Conservation (phyloP, 1,139 yeast genomes). For the Diutina ranongensis region DNA sequence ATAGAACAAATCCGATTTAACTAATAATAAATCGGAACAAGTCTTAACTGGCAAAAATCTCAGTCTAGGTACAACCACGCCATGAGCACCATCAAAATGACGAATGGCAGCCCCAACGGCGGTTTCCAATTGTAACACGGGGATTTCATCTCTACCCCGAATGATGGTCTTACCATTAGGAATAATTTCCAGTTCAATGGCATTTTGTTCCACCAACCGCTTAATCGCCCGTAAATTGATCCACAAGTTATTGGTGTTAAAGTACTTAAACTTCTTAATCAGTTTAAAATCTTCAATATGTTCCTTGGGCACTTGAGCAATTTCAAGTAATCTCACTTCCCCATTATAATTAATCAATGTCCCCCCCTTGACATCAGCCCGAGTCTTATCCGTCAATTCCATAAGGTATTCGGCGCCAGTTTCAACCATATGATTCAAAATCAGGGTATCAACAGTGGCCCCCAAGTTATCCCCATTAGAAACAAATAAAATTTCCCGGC, state of each 20-base stretch:
- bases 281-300: slow-evolving; percentile 97
- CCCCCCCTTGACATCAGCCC: slow-evolving; percentile 99
- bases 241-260: slow-evolving; percentile 97
- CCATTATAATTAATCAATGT: slow-evolving; percentile 95
- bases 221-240: slow-evolving; percentile 89
- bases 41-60: slow-evolving; percentile 98
- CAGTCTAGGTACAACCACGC: slow-evolving; percentile 96
- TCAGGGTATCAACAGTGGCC: slow-evolving; percentile 91
- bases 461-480: slow-evolving; percentile 98
- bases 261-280: slow-evolving; percentile 93
- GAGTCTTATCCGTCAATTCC: slow-evolving; percentile 97
- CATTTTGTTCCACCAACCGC: slow-evolving; percentile 77
- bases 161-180: slow-evolving; percentile 84
- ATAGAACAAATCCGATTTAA: slow-evolving; percentile 89
- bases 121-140: slow-evolving; percentile 91
- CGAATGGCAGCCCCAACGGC: slow-evolving; percentile 99
- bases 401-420: slow-evolving; percentile 88
- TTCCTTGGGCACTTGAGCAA: slow-evolving; percentile 98
- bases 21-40: slow-evolving; percentile 85
- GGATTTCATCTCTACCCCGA: slow-evolving; percentile 64
- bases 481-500: slow-evolving; percentile 89
- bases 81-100: slow-evolving; percentile 91
- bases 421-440: slow-evolving; percentile 86
- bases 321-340: slow-evolving; percentile 85
- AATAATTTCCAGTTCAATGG: slow-evolving; percentile 84